Percentiles rank a stretch among this genome's conserved stretches.
Evolutionary conservation across 2,329 filamentous ascomycete species (phyloP).

Genomic region (Clonostachys solani): DNA sequence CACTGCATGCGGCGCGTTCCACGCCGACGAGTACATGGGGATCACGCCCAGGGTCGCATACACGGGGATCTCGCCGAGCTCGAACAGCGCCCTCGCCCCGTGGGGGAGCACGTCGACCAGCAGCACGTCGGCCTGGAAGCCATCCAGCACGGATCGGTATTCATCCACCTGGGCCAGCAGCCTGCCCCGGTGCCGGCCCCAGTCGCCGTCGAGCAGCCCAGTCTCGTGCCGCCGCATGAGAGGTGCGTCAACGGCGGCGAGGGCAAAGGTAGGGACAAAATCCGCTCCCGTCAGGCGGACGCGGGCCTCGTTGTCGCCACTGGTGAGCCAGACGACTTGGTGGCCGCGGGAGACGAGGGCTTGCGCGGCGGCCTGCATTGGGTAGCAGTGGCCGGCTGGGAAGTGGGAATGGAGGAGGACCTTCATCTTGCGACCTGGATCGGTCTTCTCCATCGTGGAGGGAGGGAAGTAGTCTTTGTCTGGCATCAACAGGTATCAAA

Average conservation of each 20-base stretch:
- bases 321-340: conserved; percentile 30
- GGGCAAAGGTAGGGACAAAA: conserved; percentile 22
- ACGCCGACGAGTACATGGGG: conserved; percentile 25
- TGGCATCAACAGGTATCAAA: too few species aligned
- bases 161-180: conserved; percentile 27
- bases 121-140: conserved; percentile 21
- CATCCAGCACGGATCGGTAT: conserved; percentile 20
- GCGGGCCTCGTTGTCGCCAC: conserved; percentile 21
- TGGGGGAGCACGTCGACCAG: conserved; percentile 30
- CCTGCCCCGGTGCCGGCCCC: conserved; percentile 15
- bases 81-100: conserved; percentile 25
- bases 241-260: conserved; percentile 21
- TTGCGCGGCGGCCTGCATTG: conserved; percentile 30
- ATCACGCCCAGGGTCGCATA: conserved; percentile 33
- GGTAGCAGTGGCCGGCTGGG: conserved; percentile 30
- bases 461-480: too few species aligned
- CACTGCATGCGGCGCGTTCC: conserved; percentile 19
- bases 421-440: conserved; percentile 17
- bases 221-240: conserved; percentile 17
- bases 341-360: conserved; percentile 29
- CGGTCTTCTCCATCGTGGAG: too few species aligned
- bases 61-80: conserved; percentile 23
- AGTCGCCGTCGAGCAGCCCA: conserved; percentile 22
- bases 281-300: conserved; percentile 25
- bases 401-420: conserved; percentile 32